Conservation (phyloP, 2,329 filamentous ascomycete genomes). For the Hypomyces perniciosus region DNA sequence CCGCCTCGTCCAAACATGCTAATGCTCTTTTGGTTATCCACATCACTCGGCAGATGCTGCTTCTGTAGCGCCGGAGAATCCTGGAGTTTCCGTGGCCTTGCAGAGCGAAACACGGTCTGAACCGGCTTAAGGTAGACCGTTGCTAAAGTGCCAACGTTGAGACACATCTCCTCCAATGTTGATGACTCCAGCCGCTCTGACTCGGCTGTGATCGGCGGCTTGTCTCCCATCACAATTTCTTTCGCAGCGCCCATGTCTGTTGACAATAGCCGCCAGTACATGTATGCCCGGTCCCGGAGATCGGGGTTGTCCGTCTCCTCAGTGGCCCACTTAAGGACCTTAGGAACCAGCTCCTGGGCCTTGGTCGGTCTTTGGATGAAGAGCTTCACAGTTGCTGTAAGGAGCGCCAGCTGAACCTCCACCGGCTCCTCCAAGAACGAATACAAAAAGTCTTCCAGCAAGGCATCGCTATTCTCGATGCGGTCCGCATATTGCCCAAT, state of each 20-base stretch:
- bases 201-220: conserved; percentile 92
- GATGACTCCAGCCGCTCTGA: conserved; percentile 86
- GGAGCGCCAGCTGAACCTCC: conserved; percentile 87
- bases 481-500: conserved; percentile 97
- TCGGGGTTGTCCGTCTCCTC: conserved; percentile 99
- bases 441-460: conserved; percentile 92
- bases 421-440: conserved; percentile 91
- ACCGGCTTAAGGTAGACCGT: conserved; percentile 98
- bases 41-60: conserved; percentile 49
- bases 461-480: conserved; percentile 91
- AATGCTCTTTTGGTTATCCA: conserved; percentile 54
- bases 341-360: conserved; percentile 86
- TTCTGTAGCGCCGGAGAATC: conserved; percentile 84
- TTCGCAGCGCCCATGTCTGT: conserved; percentile 85
- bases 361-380: conserved; percentile 97
- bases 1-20: conserved; percentile 51
- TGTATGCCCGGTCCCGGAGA: conserved; percentile 90
- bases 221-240: conserved; percentile 91
- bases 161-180: conserved; percentile 93
- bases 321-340: conserved; percentile 96
- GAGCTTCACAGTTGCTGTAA: conserved; percentile 94
- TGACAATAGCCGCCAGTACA: conserved; percentile 97
- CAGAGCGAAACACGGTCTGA: conserved; percentile 90
- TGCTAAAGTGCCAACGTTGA: conserved; percentile 91
- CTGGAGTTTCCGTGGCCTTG: conserved; percentile 69